These are phyloP conservation scores for Blepharisma undulans DNA, from an alignment of 169 alveolate species.

Conservation along the genomic window DNA sequence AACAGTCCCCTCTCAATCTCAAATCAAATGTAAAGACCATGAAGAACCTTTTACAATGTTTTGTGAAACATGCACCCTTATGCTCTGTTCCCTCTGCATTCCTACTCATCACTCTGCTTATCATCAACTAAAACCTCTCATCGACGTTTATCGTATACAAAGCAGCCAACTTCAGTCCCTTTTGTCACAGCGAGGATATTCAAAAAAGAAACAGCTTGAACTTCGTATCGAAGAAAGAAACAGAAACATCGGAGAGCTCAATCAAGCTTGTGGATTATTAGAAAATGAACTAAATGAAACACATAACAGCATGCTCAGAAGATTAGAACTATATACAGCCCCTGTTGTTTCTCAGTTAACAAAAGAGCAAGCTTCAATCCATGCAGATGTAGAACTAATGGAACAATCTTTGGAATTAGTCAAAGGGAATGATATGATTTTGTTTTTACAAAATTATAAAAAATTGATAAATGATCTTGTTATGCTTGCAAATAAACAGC, in stretches of 20 bases:
- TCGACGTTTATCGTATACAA: background rate
- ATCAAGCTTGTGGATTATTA: background rate
- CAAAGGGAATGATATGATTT: background rate
- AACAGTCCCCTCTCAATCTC: background rate
- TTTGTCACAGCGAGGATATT: background rate
- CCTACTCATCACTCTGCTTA: conserved; percentile 8
- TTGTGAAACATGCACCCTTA: background rate
- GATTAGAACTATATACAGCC: conserved; percentile 20
- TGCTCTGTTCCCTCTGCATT: background rate
- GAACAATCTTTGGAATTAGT: background rate
- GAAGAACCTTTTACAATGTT: background rate
- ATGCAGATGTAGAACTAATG: background rate
- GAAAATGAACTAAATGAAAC: conserved; percentile 9
- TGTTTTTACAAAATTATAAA: background rate
- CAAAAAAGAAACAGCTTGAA: background rate
- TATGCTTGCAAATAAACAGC: background rate
- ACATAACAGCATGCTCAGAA: background rate
- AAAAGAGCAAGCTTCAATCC: background rate
- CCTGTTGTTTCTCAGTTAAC: background rate
- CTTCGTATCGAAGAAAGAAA: background rate
- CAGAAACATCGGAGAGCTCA: background rate
- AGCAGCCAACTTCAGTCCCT: background rate
- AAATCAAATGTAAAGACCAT: background rate
- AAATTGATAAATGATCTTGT: background rate
- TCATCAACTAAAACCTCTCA: background rate